Evolutionary conservation across 179 eudicot species (phyloP), one percentile per base, ranked within the genome.

Genomic region (Sideroxylon spinosum): DNA sequence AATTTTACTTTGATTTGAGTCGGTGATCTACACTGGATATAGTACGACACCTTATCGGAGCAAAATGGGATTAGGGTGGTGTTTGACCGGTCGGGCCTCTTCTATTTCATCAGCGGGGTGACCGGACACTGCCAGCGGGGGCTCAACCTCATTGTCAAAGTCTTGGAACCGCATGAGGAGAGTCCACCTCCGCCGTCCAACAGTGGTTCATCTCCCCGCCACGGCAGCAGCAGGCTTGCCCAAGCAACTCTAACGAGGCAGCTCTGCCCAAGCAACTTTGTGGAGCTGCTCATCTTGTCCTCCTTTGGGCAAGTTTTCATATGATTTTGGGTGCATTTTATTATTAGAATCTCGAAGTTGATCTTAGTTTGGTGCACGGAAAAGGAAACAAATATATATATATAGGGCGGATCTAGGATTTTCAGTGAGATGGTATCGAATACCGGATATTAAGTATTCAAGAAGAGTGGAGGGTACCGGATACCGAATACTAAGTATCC

Each of bases 61-160:
- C 44, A 37, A 37, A 37, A 37, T 37, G 44, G 44, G 44, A 3
- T 37, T 29, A n/a, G n/a, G n/a, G n/a, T n/a, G n/a, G n/a, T n/a
- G n/a, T 25, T 90, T 2, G 84, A 86, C 69, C 57, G 87, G n/a
- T 78, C 90, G 0, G 93, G 93, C 0, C 65, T 85, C 25, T 90
- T 85, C 81, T 90, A 85, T 77, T 90, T 88, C 87, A 81, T 90
- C 13, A 90, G 93, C 56, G 91, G 93, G 10, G 87, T 85, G 10
- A 48, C 88, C 5, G 91, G 89, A 11, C 91, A 90, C 46, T 90
- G 93, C 26, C 78, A 80, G 67, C 76, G 78, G 50, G 93, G 91
- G 6, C 81, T 85, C 59, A 90, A 87, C 83, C 88, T 90, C 91
- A 76, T 90, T 12, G 65, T 90, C 77, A 90, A 90, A 77, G 93